Conservation (phyloP, 1,284 basidiomycete species). For the Heterobasidion occidentale region DNA sequence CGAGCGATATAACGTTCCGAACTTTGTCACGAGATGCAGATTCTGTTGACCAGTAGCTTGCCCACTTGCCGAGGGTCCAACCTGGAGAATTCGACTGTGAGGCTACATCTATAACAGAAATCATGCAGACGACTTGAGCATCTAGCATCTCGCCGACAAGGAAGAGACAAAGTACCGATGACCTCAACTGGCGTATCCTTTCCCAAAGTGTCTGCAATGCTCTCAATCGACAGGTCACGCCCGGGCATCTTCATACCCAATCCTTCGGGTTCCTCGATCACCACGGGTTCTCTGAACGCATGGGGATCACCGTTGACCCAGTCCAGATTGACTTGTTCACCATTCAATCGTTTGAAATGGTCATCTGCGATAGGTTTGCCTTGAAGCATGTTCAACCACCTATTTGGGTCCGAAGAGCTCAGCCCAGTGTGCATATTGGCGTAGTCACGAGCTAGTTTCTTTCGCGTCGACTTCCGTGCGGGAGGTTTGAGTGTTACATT, state of each 20-base stretch:
- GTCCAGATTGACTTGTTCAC: constrained; percentile 53
- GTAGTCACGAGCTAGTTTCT: constrained; percentile 66
- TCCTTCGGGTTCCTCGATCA: constrained; percentile 70
- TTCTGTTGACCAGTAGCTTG: constrained; percentile 73
- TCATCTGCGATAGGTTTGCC: constrained; percentile 53
- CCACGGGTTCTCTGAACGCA: constrained; percentile 71
- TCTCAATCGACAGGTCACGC: constrained; percentile 58
- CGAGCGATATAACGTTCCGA: constrained; percentile 30
- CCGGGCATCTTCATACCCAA: constrained; percentile 83
- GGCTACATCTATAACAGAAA: constrained; percentile 56
- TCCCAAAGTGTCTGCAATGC: constrained; percentile 78
- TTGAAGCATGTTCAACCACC: constrained; percentile 63
- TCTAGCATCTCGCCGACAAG: background rate
- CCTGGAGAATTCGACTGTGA: constrained; percentile 74
- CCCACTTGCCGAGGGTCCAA: constrained; percentile 91
- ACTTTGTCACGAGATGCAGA: constrained; percentile 71
- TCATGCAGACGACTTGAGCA: background rate
- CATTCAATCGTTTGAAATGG: constrained; percentile 60
- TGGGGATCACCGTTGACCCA: constrained; percentile 66
- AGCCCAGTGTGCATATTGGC: constrained; percentile 57
- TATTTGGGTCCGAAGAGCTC: constrained; percentile 52
- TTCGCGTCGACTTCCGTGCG: constrained; percentile 70
- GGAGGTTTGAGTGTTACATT: constrained; percentile 68
- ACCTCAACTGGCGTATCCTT: constrained; percentile 78
- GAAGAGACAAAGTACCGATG: constrained; percentile 49